Base-by-base conservation (phyloP, 2,329 filamentous ascomycete species). In the Colletotrichum kahawae region DNA sequence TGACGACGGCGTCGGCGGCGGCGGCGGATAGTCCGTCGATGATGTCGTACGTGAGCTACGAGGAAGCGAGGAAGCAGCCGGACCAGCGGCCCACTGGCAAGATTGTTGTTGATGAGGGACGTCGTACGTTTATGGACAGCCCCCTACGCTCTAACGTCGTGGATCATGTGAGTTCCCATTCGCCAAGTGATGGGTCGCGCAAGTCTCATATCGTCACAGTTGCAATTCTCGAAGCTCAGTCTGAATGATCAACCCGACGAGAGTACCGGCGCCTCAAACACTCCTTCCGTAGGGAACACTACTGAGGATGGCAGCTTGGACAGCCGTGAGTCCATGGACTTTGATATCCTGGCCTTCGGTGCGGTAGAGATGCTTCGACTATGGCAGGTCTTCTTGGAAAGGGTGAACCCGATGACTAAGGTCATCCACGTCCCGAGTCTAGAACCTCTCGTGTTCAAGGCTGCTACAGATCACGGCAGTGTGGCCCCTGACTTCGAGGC, bases 331-430 rank as follows among this genome's bases (percentile, higher is more conserved):
- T 59, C 67, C 29, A 70, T 70, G 67, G 71, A 74, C 36, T 74
- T 74, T 70, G 71, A 74, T 2, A 14, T 70, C 16, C 8, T 70
- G 13, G 71, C 77, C 3, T 31, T 69, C 14, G 70, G 65, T 7
- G 63, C 70, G 7, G 69, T 73, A 2, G 21, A 54, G 4, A 33
- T 48, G n/a, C 62, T 94, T 78, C 88, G 89, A 65, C 87, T 96
- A 7, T 96, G 94, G 94, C 93, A 95, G 80, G 86, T 91, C 8
- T 95, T 93, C 77, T 85, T 95, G 5, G 92, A 94, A 65, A 92
- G 94, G 74, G 92, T 96, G 69, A 93, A 96, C 78, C 93, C 94
- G 0, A 82, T 95, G 63, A 90, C 92, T 77, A 95, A 95, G 81
- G 84, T 91, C 59, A 91, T 95, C 38, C 94, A 96, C 80, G 89